Base-by-base conservation (phyloP, 495 filamentous ascomycete species). In the Aspergillus wentii region DNA sequence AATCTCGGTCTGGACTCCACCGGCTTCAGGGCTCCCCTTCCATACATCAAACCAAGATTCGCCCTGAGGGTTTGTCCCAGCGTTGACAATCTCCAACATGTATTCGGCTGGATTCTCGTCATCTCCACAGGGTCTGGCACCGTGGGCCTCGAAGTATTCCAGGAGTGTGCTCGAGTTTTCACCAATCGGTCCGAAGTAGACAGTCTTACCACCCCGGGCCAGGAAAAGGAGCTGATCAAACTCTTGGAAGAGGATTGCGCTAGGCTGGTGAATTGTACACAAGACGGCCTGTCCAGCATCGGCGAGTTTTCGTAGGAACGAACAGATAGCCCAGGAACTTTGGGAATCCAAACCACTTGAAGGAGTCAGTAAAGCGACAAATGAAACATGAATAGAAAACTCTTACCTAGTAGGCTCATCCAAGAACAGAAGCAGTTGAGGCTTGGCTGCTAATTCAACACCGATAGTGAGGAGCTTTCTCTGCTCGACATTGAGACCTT, bases 261-360 rank as follows among this genome's bases (percentile, higher is more conserved):
- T 88, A 2, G 89, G 89, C 57, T 98, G 92, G 60, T 98, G 92
- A 43, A 98, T 95, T 5, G 89, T 95, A 57, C 86, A 92, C 6
- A 95, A 78, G 50, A 95, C 81, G n/a, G 89, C 87, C 57, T 94
- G 87, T 11, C 89, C 89, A 43, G 75, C 81, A 59, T 86, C 80
- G 28, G 89, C 85, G 23, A 95, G 71, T 53, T 88, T 89, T 48
- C 85, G 76, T 14, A 95, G 71, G 31, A 94, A 74, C 37, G 78
- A 66, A 33, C 85, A 69, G 47, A 94, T 94, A 17, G 85, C 78
- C 84, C 83, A 95, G 8, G 87, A 83, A 2, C 82, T 88, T 48
- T 94, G 86, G 47, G 76, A 79, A 58, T 94, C 87, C 13, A 94
- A 71, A 57, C 87, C 87, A 34, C 83, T 86, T 37, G n/a, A n/a